Evolutionary conservation across 768 basidiomycete species (phyloP), one percentile per base, ranked within the genome.

Genomic region (Hygrophorus russula): DNA sequence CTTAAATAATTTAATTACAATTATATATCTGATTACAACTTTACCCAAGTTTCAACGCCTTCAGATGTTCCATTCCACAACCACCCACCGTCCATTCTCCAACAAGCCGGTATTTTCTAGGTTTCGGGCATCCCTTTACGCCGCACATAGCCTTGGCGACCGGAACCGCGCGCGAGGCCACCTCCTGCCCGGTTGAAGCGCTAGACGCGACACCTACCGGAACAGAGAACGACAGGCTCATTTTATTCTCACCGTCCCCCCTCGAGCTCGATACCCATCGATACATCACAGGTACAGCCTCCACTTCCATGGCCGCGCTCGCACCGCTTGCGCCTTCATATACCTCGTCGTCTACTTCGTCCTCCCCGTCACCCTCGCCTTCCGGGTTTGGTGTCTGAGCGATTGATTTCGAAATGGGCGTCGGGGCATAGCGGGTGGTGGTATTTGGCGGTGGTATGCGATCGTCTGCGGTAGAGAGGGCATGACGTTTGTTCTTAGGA

Each of bases 191-290:
- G n/a, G 27, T 19, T 5, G 38, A 2, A 5, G 27, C 20, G 27
- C 14, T n/a, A 2, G 48, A 41, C 6, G 41, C 42, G 30, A 47
- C 46, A 36, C 50, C 50, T 12, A 56, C 48, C 4, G 80, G 80
- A 1, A 82, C 68, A 0, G 74, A 74, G 51, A 82, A 76, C 4
- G 70, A 66, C 36, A 81, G 56, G 19, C 48, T 54, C 70, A 80
- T 69, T 6, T 15, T 30, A 18, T 35, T 49, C 35, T 44, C 52
- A 36, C 49, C 44, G 9, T 29, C 28, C 42, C 15, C 37, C 43
- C 68, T 70, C 15, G 71, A 62, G 1, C 74, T 78, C 3, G 82
- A 84, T 1, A 83, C 59, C 83, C 83, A 88, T 20, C 83, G 71
- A 51, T 78, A 84, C 75, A 75, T 79, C 3, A 69, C 74, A 2